These are phyloP conservation scores for Coemansia sp. DNA, from an alignment of 192 early-diverging fungal species.

Conservation along the genomic window DNA sequence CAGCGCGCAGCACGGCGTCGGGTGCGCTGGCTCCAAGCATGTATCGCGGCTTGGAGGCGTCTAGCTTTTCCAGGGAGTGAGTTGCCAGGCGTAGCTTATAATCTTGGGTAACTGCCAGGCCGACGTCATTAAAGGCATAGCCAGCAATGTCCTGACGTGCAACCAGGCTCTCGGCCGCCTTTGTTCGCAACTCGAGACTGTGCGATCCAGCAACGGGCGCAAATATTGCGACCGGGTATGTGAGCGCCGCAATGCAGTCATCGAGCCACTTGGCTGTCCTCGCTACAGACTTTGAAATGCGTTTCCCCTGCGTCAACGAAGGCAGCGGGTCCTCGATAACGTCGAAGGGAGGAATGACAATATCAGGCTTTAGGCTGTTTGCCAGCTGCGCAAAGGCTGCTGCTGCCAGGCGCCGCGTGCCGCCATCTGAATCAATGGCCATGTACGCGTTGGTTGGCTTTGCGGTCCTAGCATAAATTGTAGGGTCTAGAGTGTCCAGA, in stretches of 20 bases:
- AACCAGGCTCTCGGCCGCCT: slow-evolving; percentile 15
- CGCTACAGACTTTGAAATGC: slow-evolving; percentile 43
- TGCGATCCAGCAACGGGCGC: slow-evolving; percentile 45
- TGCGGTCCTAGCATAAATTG: slow-evolving; percentile 8
- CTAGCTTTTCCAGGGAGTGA: slow-evolving; percentile 31
- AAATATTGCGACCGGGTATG: slow-evolving; percentile 27
- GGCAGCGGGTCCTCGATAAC: slow-evolving; percentile 37
- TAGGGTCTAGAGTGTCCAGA: slow-evolving; percentile 42
- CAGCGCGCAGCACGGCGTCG: slow-evolving; percentile 32
- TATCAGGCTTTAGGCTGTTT: slow-evolving; percentile 28
- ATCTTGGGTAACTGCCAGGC: slow-evolving; percentile 23
- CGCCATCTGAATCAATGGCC: slow-evolving; percentile 41
- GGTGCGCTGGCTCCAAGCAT: slow-evolving; percentile 48
- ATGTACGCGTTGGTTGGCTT: slow-evolving; percentile 33
- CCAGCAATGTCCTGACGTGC: slow-evolving; percentile 20
- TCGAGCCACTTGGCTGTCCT: slow-evolving; percentile 45
- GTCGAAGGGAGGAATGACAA: slow-evolving; percentile 41
- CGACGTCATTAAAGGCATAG: slow-evolving; percentile 36
- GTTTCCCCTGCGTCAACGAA: slow-evolving; percentile 39
- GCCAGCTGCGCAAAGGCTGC: slow-evolving; percentile 25
- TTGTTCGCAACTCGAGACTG: slow-evolving; percentile 32
- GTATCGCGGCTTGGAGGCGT: slow-evolving; percentile 31
- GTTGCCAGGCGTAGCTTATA: slow-evolving; percentile 26
- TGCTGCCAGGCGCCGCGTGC: slow-evolving; percentile 25
- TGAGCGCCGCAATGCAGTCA: slow-evolving; percentile 19